These are phyloP conservation scores for Verticillium alfalfae DNA, from an alignment of 2,329 filamentous ascomycete species.

Conservation along the genomic window DNA sequence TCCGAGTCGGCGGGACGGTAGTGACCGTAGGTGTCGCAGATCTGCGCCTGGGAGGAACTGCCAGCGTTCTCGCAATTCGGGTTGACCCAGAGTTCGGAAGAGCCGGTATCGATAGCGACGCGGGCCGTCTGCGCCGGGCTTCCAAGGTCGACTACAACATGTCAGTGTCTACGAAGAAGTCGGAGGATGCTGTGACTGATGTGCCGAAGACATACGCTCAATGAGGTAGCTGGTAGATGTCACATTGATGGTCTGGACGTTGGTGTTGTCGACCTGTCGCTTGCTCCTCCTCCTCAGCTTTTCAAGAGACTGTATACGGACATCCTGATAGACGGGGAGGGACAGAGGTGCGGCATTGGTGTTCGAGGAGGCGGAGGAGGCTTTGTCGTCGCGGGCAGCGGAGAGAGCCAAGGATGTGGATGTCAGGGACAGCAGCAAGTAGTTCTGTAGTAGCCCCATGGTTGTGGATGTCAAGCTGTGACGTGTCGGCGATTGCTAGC, in stretches of 20 bases:
- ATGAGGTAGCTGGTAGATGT: conserved; percentile 13
- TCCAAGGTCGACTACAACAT: conserved; percentile 17
- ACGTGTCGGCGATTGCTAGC: too few relatives aligned
- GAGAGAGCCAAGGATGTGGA: conserved; percentile 4
- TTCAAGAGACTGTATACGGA: conserved; percentile 6
- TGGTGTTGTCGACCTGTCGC: conserved; percentile 3
- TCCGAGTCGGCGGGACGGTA: conserved; percentile 25
- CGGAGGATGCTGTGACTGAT: background rate
- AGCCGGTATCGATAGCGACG: conserved; percentile 46
- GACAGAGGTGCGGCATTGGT: conserved; percentile 2
- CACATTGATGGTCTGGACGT: conserved; percentile 8
- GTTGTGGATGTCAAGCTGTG: background rate
- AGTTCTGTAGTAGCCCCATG: background rate
- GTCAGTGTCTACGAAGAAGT: background rate
- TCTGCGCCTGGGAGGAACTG: conserved; percentile 21
- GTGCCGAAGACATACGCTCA: conserved; percentile 4
- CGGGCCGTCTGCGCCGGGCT: conserved; percentile 34
- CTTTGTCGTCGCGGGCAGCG: conserved; percentile 1
- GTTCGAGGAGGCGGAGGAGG: background rate
- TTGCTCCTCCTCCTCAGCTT: conserved; percentile 8
- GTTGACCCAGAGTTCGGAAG: conserved; percentile 51
- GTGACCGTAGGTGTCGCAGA: conserved; percentile 34
- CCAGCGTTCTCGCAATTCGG: conserved; percentile 37
- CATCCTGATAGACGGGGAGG: conserved; percentile 11
- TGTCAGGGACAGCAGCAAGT: conserved; percentile 4